These are phyloP conservation scores for Dendrobium catenatum DNA, from an alignment of 106 monocot genomes.

Conservation along the genomic window DNA sequence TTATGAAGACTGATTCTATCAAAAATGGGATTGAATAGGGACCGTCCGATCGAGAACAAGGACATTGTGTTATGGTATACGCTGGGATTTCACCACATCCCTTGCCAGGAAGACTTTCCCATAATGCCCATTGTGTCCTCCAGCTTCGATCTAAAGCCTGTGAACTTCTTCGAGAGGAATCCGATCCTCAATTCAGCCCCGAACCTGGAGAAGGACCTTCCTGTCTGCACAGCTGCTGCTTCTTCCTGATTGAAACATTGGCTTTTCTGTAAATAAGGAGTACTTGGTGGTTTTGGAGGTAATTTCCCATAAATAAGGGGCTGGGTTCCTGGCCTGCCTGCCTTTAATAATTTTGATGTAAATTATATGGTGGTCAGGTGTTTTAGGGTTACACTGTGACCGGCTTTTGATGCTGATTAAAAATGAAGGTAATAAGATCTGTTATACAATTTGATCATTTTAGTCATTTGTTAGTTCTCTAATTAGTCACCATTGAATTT, in stretches of 20 bases:
- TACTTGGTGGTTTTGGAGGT: neutral
- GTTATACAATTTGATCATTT: no score
- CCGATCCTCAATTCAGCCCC: conserved; percentile 54
- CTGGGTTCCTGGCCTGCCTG: no score
- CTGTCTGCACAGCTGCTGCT: conserved; percentile 28
- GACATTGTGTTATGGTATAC: conserved; percentile 89
- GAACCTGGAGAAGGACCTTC: conserved; percentile 50
- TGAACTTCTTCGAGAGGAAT: conserved; percentile 90
- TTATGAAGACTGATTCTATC: neutral
- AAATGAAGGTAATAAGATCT: no score
- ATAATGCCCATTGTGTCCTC: conserved; percentile 82
- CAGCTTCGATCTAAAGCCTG: conserved; percentile 80
- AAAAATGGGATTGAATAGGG: conserved; percentile 9
- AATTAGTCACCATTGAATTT: no score
- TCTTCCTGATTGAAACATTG: neutral
- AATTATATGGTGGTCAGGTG: no score
- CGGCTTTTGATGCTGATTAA: no score
- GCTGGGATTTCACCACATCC: conserved; percentile 56
- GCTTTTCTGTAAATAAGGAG: neutral
- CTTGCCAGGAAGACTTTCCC: conserved; percentile 67
- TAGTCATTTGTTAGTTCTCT: no score
- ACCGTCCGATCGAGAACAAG: conserved; percentile 46
- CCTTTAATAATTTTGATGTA: no score
- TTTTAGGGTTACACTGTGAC: no score
- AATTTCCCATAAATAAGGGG: neutral